phyloP scores from a whole-genome alignment of 768 basidiomycete species.

The Coprinopsis marcescibilis region DNA sequence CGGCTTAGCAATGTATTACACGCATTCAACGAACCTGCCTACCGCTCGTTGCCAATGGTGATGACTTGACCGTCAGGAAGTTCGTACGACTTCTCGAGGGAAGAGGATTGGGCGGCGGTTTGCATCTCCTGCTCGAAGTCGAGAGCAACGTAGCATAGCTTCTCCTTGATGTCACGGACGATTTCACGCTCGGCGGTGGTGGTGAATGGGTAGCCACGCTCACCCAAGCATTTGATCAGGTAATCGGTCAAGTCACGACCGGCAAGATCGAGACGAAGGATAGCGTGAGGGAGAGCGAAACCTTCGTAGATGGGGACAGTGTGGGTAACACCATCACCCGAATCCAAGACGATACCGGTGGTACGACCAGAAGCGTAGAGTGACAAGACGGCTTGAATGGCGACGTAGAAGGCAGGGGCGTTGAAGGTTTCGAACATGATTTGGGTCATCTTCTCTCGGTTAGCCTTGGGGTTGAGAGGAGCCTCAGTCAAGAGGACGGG shows the following conservation, averaged over 20 bases:
- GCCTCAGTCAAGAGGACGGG: conserved; percentile 90
- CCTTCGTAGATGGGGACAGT: conserved; percentile 96
- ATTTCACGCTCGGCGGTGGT: conserved; percentile 93
- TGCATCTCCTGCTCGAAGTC: conserved; percentile 94
- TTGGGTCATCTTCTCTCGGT: conserved; percentile 92
- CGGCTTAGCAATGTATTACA: conserved; percentile 43
- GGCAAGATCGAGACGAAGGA: conserved; percentile 86
- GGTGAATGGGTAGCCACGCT: conserved; percentile 92
- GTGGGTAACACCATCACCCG: conserved; percentile 94
- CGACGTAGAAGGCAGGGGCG: conserved; percentile 87
- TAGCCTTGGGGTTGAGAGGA: conserved; percentile 88
- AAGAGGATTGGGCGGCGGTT: conserved; percentile 83
- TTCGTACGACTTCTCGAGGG: conserved; percentile 91
- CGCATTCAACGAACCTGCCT: conserved; percentile 53
- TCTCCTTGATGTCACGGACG: conserved; percentile 96
- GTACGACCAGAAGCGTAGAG: conserved; percentile 94
- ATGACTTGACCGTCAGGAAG: conserved; percentile 92
- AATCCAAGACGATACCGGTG: conserved; percentile 92
- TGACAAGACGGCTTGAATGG: conserved; percentile 87
- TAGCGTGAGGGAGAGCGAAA: conserved; percentile 89
- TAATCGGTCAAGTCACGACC: conserved; percentile 88
- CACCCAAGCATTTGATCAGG: conserved; percentile 79
- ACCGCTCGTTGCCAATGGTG: conserved; percentile 91
- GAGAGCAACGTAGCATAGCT: conserved; percentile 91
- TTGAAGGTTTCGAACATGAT: conserved; percentile 98